A percentile compares a stretch with the other conserved stretches of the same genome.
Evolutionary conservation across 345 rosid genomes (phyloP).

Genomic region (Balakata baccata): DNA sequence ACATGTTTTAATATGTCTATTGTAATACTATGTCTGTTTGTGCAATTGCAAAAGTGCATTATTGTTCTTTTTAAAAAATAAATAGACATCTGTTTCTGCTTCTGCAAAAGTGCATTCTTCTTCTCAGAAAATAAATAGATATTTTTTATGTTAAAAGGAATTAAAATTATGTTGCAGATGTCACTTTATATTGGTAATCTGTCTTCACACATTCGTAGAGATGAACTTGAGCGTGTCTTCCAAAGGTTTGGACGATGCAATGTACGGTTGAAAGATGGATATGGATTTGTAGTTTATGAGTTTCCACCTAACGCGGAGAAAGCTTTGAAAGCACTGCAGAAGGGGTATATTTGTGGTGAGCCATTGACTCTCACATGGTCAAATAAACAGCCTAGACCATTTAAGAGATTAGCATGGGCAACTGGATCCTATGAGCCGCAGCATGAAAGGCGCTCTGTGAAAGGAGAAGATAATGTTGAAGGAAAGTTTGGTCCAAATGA

Average conservation of each 20-base stretch:
- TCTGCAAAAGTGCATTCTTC: not conserved
- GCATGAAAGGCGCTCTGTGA: slow-evolving; percentile 15
- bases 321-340: slow-evolving; percentile 44
- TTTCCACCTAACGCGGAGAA: slow-evolving; percentile 45
- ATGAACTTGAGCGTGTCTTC: slow-evolving; percentile 44
- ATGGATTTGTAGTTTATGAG: slow-evolving; percentile 51
- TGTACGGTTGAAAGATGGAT: slow-evolving; percentile 43
- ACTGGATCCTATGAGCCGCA: slow-evolving; percentile 17
- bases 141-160: not conserved
- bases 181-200: slow-evolving; percentile 46
- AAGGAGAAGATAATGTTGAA: slow-evolving; percentile 14
- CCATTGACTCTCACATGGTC: slow-evolving; percentile 48
- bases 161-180: slow-evolving; percentile 33
- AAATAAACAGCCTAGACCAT: slow-evolving; percentile 45
- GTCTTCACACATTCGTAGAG: slow-evolving; percentile 30
- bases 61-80: not conserved
- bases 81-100: not conserved
- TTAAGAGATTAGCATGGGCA: slow-evolving; percentile 23
- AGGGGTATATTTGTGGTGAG: slow-evolving; percentile 41
- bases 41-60: not conserved
- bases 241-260: slow-evolving; percentile 41
- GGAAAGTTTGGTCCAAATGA: slow-evolving; percentile 23
- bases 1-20: not conserved
- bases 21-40: not conserved
- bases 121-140: not conserved